Evolutionary conservation across 441 rosid genomes (phyloP), one percentile per base, ranked within the genome.

Genomic region (Syzygium syzygioides): DNA sequence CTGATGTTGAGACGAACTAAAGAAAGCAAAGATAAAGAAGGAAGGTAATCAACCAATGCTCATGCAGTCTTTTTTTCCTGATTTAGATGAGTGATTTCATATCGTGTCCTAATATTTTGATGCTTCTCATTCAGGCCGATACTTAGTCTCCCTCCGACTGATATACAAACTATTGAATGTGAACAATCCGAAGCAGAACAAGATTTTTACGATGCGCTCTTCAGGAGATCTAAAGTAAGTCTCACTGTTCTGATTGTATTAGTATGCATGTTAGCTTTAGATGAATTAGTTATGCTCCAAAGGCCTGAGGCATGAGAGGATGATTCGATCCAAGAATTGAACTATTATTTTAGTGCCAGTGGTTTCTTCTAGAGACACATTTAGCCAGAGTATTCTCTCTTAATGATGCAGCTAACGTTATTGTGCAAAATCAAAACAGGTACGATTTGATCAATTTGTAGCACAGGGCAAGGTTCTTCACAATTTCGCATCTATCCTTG

Each of bases 381-480:
- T 71, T 54, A n/a, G 55, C 86, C 26, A 32, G 41, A 85, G 26
- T 53, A 17, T 85, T 23, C 57, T 85, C 41, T 89, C 48, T n/a
- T 41, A 37, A 6, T 48, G n/a, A 85, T 85, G 86, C 64, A 86
- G 88, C 64, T 71, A 28, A 59, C 26, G 20, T 50, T 80, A 17
- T 66, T 41, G 50, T 66, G 34, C 85, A 84, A 12, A 87, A 87
- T 64, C 56, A 84, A 87, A 92, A 91, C 92, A 96, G 96, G 96
- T 93, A 76, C 94, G 93, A 26, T 96, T 96, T 90, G 97, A 95
- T 79, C 94, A 93, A 88, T 95, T 94, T 90, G 95, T 94, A 84
- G 98, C 95, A 71, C 94, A 94, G 93, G 98, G 96, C 60, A 95
- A 91, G 92, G 96, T 94, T 91, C 96, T 94, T 88, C 96, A 94